phyloP scores from a whole-genome alignment of 2,329 filamentous ascomycete species.

The Pestalotiopsis sp. region DNA sequence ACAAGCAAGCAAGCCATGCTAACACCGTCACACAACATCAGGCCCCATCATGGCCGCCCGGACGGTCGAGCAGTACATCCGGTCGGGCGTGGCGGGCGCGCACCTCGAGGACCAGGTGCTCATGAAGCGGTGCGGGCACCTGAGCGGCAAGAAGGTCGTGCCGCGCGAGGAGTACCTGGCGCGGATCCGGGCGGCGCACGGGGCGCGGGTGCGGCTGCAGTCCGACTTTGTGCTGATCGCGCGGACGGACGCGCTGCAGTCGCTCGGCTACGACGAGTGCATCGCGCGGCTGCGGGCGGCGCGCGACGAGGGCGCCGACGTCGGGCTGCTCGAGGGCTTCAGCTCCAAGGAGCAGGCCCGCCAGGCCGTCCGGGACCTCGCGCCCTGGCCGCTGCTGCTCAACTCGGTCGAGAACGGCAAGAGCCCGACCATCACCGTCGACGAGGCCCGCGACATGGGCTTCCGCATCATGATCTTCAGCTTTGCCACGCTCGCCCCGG shows the following conservation, averaged over 20 bases:
- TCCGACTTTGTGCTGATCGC: conserved; percentile 67
- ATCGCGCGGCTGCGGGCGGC: conserved; percentile 52
- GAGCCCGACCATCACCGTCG: conserved; percentile 52
- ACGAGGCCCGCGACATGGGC: conserved; percentile 56
- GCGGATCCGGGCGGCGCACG: conserved; percentile 58
- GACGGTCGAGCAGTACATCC: conserved; percentile 52
- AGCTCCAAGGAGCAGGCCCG: conserved; percentile 50
- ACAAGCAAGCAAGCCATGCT: neutral
- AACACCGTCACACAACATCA: conserved; percentile 13
- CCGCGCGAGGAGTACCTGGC: conserved; percentile 47
- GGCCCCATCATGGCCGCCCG: conserved; percentile 39
- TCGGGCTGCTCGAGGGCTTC: conserved; percentile 62
- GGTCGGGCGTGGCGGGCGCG: conserved; percentile 48
- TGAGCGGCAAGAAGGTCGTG: conserved; percentile 63
- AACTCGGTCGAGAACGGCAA: conserved; percentile 61
- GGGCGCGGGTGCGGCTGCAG: conserved; percentile 47
- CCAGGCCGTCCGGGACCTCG: conserved; percentile 46
- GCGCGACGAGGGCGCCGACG: conserved; percentile 57
- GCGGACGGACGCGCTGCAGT: conserved; percentile 62
- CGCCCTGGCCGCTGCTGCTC: conserved; percentile 52
- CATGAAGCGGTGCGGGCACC: conserved; percentile 67
- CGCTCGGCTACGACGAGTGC: conserved; percentile 58
- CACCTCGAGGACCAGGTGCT: conserved; percentile 42
- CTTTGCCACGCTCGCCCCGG: conserved; percentile 48
- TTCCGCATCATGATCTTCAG: conserved; percentile 63